Percentiles rank a stretch among this genome's conserved stretches.
Evolutionary conservation across 192 early-diverging fungal genomes (phyloP).

Genomic region (Rhizophagus sp.): DNA sequence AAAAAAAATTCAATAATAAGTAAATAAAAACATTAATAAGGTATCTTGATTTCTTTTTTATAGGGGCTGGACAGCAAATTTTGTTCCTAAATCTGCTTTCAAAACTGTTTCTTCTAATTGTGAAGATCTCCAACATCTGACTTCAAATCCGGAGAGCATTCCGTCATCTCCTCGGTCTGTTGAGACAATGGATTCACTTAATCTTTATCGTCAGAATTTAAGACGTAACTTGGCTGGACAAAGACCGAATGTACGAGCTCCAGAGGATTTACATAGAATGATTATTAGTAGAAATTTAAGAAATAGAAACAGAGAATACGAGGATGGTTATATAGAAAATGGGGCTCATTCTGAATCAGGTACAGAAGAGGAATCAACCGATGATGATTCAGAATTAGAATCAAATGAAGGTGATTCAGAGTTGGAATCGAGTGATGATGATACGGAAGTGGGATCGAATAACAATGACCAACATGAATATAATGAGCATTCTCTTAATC

Average conservation of each 20-base stretch:
- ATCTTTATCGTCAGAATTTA: too few species aligned
- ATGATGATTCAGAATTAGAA: not conserved
- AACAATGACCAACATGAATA: not conserved
- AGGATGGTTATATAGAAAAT: not conserved
- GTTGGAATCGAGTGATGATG: not conserved
- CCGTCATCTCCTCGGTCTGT: too few species aligned
- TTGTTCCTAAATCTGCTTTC: conserved; percentile 18
- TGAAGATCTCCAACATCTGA: not conserved
- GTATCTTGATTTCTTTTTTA: not conserved
- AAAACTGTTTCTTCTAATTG: not conserved
- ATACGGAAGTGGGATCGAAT: not conserved
- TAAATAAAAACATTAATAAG: not conserved
- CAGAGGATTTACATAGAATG: not conserved
- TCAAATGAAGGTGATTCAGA: not conserved
- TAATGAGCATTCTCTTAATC: not conserved
- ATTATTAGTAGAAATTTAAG: not conserved
- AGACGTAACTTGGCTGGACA: not conserved
- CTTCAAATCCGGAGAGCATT: not conserved
- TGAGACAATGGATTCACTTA: too few species aligned
- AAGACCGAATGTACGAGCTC: not conserved
- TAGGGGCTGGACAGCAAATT: conserved; percentile 27
- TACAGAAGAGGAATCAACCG: not conserved
- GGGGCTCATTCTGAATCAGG: not conserved
- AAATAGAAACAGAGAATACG: not conserved
- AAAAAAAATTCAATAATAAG: too few species aligned